Base-by-base conservation (phyloP, 164 flowering plant genomes). In the Vitis amurensis region DNA sequence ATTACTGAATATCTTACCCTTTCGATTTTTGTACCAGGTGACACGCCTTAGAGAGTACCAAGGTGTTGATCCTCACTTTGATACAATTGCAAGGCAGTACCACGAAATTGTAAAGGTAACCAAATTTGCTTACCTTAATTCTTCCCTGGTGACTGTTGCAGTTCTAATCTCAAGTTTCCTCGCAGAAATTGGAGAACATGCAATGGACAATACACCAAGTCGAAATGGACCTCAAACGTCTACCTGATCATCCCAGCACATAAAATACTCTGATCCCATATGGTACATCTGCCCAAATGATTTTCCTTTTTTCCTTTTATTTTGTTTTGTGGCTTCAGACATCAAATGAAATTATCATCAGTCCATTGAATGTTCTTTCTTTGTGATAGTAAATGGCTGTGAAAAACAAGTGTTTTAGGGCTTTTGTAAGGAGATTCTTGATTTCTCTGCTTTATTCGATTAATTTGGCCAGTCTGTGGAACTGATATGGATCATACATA, bases 1-100 rank as follows among this genome's bases (percentile, higher is more conserved):
- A 6, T 37, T 37, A 37, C 44, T 4, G 44, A 37, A 37, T 37
- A 37, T 37, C 44, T 37, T 37, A 37, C 49, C 11, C 30, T 61
- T 12, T 11, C 3, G 8, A 23, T 30, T 15, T 14, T 58, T 71
- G 23, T 55, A 56, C 65, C 79, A 92, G 98, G 94, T 89, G 48
- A 90, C 96, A n/a, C 90, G 97, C 0, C 93, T 95, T 16, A 87
- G 94, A 15, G 98, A 95, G 71, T 95, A 92, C 65, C 99, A 92
- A 87, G 99, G 98, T 58, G 97, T 93, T 30, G 99, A 95, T 86
- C 97, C 98, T 60, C 97, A 91, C 74, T 95, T 95, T 60, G 98
- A 95, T 72, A 72, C 74, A 27, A 92, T 92, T 77, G 99, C 99
- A 11, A 85, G 91, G 81, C 94, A 95, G 75, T 95, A 95, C 79